Conservation (phyloP, 495 filamentous ascomycete species). For the Elasticomyces elasticus region DNA sequence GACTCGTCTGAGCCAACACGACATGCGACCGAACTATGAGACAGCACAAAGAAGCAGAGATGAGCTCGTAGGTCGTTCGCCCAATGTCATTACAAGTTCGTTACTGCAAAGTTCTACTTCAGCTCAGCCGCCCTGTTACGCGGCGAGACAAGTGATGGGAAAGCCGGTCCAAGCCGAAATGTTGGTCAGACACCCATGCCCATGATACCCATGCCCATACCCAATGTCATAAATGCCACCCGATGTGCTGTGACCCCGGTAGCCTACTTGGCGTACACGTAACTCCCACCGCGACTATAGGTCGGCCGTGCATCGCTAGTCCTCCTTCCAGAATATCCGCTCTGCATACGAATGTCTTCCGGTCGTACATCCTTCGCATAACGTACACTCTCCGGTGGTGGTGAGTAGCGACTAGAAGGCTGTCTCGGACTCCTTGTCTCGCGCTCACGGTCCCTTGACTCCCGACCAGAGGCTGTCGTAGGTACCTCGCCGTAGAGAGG, state of each 20-base stretch:
- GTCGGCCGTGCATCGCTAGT: not conserved
- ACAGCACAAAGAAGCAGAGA: too few species aligned
- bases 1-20: too few species aligned
- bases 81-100: not conserved
- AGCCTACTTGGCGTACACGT: not conserved
- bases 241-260: too few species aligned
- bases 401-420: not conserved
- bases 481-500: slow-evolving; percentile 13
- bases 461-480: not conserved
- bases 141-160: not conserved
- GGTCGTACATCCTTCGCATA: slow-evolving; percentile 1
- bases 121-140: not conserved
- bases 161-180: not conserved
- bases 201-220: not conserved
- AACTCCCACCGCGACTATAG: slow-evolving; percentile 1
- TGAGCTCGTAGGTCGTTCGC: too few species aligned
- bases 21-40: too few species aligned
- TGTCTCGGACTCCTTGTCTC: not conserved
- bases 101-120: not conserved
- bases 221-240: not conserved
- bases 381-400: not conserved
- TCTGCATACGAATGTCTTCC: slow-evolving; percentile 6
- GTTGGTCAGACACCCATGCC: not conserved
- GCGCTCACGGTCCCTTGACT: not conserved
- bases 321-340: slow-evolving; percentile 1